Conservation (phyloP, 2,329 filamentous ascomycete genomes). For the Clathrospora elynae region DNA sequence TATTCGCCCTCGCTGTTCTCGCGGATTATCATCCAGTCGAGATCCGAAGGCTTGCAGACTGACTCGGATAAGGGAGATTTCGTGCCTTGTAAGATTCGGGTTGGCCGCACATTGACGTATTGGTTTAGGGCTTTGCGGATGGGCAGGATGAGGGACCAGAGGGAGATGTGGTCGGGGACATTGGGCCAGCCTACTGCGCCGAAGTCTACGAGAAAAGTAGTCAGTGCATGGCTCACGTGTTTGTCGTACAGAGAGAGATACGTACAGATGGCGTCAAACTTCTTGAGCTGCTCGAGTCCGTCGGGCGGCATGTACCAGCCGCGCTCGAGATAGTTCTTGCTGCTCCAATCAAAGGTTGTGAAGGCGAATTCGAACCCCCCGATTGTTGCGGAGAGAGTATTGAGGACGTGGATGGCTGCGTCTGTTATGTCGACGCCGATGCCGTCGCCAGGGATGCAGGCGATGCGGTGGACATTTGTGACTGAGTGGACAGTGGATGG, state of each 20-base stretch:
- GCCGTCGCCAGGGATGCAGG: slow-evolving; percentile 42
- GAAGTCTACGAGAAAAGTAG: slow-evolving; percentile 62
- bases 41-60: slow-evolving; percentile 38
- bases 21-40: slow-evolving; percentile 57
- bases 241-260: background rate
- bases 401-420: slow-evolving; percentile 37
- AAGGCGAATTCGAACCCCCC: slow-evolving; percentile 58
- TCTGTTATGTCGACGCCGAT: slow-evolving; percentile 43
- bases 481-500: slow-evolving; percentile 28
- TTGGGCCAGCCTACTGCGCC: slow-evolving; percentile 65
- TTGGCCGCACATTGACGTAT: slow-evolving; percentile 69
- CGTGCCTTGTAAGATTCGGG: slow-evolving; percentile 51
- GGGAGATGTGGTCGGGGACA: slow-evolving; percentile 69
- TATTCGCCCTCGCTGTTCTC: slow-evolving; percentile 58
- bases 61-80: slow-evolving; percentile 48
- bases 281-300: slow-evolving; percentile 56
- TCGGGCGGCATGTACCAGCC: slow-evolving; percentile 61
- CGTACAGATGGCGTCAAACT: slow-evolving; percentile 62
- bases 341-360: slow-evolving; percentile 58
- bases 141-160: slow-evolving; percentile 70
- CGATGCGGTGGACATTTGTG: slow-evolving; percentile 41
- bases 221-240: background rate
- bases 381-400: slow-evolving; percentile 52
- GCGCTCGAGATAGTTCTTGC: slow-evolving; percentile 55
- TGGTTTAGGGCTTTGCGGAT: slow-evolving; percentile 71